phyloP scores from a whole-genome alignment of 2,329 filamentous ascomycete species.

The Sphaceloma murrayae region DNA sequence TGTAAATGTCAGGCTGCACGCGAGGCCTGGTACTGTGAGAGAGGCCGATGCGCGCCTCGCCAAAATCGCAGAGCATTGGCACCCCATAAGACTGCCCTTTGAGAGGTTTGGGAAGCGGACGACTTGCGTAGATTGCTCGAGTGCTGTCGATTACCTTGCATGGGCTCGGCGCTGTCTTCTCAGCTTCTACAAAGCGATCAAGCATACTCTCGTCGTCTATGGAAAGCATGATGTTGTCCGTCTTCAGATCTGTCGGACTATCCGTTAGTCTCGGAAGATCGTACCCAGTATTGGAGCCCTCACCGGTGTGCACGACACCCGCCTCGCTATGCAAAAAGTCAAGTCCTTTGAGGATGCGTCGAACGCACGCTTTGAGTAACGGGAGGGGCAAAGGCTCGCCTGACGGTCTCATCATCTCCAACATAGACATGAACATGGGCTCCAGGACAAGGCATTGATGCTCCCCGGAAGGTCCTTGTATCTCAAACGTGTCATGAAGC shows the following conservation, averaged over 20 bases:
- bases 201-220: constrained; percentile 28
- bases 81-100: constrained; percentile 5
- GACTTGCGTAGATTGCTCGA: too few relatives aligned
- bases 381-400: too few relatives aligned
- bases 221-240: constrained; percentile 27
- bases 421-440: neutral
- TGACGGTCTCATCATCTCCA: neutral
- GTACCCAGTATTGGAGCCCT: constrained; percentile 33
- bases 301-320: constrained; percentile 26
- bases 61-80: neutral
- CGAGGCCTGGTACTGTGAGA: constrained; percentile 23
- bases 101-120: too few relatives aligned
- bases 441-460: neutral
- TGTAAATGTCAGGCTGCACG: constrained; percentile 30
- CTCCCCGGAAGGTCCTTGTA: neutral
- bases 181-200: too few relatives aligned
- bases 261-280: constrained; percentile 30
- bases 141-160: too few relatives aligned
- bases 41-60: neutral
- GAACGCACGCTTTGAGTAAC: too few relatives aligned
- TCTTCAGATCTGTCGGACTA: too few relatives aligned
- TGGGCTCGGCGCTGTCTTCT: too few relatives aligned
- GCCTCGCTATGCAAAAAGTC: constrained; percentile 24
- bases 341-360: neutral
- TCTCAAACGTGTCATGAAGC: neutral